A percentile compares a stretch with the other conserved stretches of the same genome.
Evolutionary conservation across 208 protist genomes (phyloP).

Genomic region (Trypanosoma rangeli): DNA sequence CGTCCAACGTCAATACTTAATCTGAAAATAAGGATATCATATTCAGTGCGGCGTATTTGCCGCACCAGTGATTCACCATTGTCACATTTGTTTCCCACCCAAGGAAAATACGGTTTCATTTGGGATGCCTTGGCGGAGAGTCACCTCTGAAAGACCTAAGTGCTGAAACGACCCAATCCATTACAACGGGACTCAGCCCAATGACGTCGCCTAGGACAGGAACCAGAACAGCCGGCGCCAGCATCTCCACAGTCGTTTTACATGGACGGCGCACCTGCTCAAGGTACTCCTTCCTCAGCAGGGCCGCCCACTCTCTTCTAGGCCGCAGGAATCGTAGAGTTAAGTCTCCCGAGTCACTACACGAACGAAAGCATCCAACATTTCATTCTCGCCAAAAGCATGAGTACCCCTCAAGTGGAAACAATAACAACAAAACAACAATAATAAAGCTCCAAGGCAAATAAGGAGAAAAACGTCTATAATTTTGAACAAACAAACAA

Average conservation of each 20-base stretch:
- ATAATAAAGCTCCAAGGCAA: not conserved
- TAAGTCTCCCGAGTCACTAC: not conserved
- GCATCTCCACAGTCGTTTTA: not conserved
- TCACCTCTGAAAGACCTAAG: constrained; percentile 1
- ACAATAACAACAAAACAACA: not conserved
- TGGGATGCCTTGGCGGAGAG: not conserved
- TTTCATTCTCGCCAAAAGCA: not conserved
- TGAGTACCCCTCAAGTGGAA: not conserved
- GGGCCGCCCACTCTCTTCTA: not conserved
- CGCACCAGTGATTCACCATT: constrained; percentile 6
- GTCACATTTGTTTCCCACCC: constrained; percentile 8
- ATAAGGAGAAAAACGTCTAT: not conserved
- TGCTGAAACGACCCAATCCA: constrained; percentile 19
- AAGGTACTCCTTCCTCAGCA: constrained; percentile 23
- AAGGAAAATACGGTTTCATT: constrained; percentile 13
- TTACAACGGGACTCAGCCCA: constrained; percentile 1
- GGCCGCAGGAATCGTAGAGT: not conserved
- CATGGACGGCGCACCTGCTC: constrained; percentile 8
- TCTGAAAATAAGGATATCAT: constrained; percentile 15
- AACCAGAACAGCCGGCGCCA: constrained; percentile 14
- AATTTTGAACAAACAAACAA: not conserved
- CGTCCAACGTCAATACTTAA: constrained; percentile 4
- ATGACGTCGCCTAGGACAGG: constrained; percentile 16
- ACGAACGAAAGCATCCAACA: not conserved
- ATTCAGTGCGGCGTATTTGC: constrained; percentile 19